Conservation (phyloP, 2,329 filamentous ascomycete species). For the Arthroderma sp. region DNA sequence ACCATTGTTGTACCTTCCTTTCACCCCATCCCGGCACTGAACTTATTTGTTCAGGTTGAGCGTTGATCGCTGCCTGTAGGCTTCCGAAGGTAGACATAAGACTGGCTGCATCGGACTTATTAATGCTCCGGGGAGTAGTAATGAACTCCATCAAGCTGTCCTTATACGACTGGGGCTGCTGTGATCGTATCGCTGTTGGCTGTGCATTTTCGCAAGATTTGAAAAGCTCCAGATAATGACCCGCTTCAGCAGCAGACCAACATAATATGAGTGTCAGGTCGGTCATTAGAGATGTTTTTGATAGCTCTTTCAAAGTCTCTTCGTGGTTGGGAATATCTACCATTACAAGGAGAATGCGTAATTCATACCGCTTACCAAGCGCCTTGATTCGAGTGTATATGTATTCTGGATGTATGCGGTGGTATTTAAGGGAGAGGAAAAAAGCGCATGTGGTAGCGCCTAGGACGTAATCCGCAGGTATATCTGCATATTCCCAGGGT, state of each 20-base stretch:
- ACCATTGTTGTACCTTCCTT: conserved; percentile 85
- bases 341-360: conserved; percentile 77
- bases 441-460: conserved; percentile 79
- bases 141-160: conserved; percentile 87
- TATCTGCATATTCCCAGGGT: conserved; percentile 94
- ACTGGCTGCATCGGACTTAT: conserved; percentile 86
- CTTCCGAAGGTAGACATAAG: conserved; percentile 88
- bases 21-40: conserved; percentile 88
- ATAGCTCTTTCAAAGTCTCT: conserved; percentile 74
- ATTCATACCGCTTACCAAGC: conserved; percentile 70
- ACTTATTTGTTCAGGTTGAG: conserved; percentile 69
- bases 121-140: conserved; percentile 76
- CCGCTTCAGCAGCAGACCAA: conserved; percentile 89
- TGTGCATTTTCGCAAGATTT: conserved; percentile 89
- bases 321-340: conserved; percentile 94
- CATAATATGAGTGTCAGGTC: conserved; percentile 84
- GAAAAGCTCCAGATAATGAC: conserved; percentile 85
- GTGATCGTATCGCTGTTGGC: conserved; percentile 65
- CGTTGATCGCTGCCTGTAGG: conserved; percentile 74
- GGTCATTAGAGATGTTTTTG: conserved; percentile 84
- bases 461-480: conserved; percentile 85
- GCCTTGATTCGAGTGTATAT: conserved; percentile 85
- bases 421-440: conserved; percentile 91
- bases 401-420: conserved; percentile 93
- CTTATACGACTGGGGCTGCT: conserved; percentile 69